Conservation (phyloP, 2,329 filamentous ascomycete species). For the Diaporthe australafricana region DNA sequence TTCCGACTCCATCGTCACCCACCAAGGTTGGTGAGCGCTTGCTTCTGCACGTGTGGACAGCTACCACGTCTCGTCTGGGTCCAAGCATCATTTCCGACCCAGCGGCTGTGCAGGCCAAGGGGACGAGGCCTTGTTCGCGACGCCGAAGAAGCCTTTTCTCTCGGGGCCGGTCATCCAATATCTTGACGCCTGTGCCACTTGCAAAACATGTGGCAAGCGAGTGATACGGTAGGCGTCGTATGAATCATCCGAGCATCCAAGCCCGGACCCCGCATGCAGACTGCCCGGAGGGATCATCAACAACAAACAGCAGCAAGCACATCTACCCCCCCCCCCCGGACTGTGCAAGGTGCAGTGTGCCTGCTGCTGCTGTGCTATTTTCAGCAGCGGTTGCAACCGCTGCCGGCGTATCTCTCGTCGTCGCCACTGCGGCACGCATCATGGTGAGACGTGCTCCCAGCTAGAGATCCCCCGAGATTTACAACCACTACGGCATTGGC, state of each 20-base stretch:
- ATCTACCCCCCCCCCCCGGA: neutral
- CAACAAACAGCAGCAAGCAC: neutral
- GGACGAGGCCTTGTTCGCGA: slow-evolving; percentile 7
- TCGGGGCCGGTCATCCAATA: slow-evolving; percentile 14
- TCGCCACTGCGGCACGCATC: neutral
- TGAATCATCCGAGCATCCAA: slow-evolving; percentile 24
- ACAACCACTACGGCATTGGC: neutral
- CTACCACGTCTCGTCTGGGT: neutral
- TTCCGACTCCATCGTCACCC: slow-evolving; percentile 1
- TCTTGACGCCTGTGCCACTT: slow-evolving; percentile 24
- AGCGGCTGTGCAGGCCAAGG: slow-evolving; percentile 28
- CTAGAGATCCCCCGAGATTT: neutral
- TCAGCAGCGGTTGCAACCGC: slow-evolving; percentile 23
- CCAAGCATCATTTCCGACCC: neutral
- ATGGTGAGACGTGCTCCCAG: slow-evolving; percentile 12
- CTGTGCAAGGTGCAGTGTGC: neutral
- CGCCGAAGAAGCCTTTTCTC: neutral
- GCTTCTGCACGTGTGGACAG: slow-evolving; percentile 1
- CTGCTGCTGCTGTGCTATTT: slow-evolving; percentile 11
- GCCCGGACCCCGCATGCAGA: slow-evolving; percentile 9
- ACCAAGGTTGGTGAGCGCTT: slow-evolving; percentile 17
- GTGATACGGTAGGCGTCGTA: slow-evolving; percentile 26
- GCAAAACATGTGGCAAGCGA: slow-evolving; percentile 28
- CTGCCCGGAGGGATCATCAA: neutral
- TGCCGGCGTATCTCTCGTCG: slow-evolving; percentile 13